Evolutionary conservation across 305 asterid species (phyloP).

Genomic region (Ajuga reptans): DNA sequence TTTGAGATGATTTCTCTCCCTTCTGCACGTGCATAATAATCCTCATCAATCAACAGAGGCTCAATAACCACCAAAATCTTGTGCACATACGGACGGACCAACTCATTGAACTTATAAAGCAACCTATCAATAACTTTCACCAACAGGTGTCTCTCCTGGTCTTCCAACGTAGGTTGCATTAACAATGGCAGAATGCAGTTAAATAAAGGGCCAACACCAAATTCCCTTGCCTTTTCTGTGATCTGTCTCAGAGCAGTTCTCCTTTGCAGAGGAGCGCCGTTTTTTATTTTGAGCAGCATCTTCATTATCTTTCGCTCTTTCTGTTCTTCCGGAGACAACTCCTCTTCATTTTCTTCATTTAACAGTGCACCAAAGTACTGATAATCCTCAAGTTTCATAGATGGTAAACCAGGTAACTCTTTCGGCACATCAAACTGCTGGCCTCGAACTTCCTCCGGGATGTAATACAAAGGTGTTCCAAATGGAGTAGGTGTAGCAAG

Average conservation of each 20-base stretch:
- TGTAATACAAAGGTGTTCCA: conserved; percentile 65
- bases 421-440: conserved; percentile 87
- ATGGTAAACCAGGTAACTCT: conserved; percentile 89
- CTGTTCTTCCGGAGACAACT: conserved; percentile 71
- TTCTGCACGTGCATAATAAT: conserved; percentile 89
- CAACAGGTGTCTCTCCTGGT: conserved; percentile 83
- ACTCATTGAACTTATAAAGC: conserved; percentile 81
- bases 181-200: conserved; percentile 82
- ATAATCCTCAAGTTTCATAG: conserved; percentile 91
- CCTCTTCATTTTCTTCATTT: conserved; percentile 48
- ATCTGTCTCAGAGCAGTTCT: conserved; percentile 92
- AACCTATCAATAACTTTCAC: conserved; percentile 96
- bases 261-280: conserved; percentile 92
- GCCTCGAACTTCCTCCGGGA: conserved; percentile 86
- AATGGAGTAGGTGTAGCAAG: conserved; percentile 95
- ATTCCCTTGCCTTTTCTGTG: conserved; percentile 88
- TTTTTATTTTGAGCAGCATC: conserved; percentile 76
- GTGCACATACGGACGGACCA: conserved; percentile 92
- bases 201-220: conserved; percentile 90
- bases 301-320: conserved; percentile 88
- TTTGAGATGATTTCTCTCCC: conserved; percentile 95
- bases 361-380: conserved; percentile 53
- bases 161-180: conserved; percentile 95
- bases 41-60: conserved; percentile 88
- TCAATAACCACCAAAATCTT: conserved; percentile 88